phyloP scores from a whole-genome alignment of 305 asterid genomes.

The Fraxinus angustifolia region DNA sequence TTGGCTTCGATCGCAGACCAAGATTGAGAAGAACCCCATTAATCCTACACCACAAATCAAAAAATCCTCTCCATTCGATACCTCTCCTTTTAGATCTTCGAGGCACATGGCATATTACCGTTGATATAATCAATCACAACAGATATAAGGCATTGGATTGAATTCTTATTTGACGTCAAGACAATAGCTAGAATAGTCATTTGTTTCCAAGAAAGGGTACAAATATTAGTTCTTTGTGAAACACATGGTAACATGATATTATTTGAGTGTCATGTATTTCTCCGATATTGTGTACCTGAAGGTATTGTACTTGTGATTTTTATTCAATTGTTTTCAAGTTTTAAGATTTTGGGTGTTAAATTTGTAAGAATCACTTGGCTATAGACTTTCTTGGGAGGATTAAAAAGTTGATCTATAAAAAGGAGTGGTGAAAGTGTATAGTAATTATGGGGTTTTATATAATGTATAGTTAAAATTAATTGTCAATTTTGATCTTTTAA shows the following conservation, averaged over 20 bases:
- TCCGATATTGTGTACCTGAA: neutral
- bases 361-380: neutral
- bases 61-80: slow-evolving; percentile 62
- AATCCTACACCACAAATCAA: slow-evolving; percentile 33
- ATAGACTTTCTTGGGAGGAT: neutral
- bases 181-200: neutral
- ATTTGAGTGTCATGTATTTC: neutral
- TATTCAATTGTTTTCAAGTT: neutral
- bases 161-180: neutral
- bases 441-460: neutral
- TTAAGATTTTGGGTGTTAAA: neutral
- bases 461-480: neutral
- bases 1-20: slow-evolving; percentile 83
- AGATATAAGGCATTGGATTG: neutral
- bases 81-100: slow-evolving; percentile 56
- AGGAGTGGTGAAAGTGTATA: neutral
- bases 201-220: neutral
- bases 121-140: slow-evolving; percentile 23
- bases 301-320: neutral
- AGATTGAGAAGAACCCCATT: slow-evolving; percentile 57
- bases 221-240: neutral
- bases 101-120: slow-evolving; percentile 94
- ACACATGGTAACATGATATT: neutral
- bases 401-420: neutral
- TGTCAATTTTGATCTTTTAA: neutral